Evolutionary conservation across 2,329 filamentous ascomycete genomes (phyloP).

Genomic region (Raffaelea ambrosiae): DNA sequence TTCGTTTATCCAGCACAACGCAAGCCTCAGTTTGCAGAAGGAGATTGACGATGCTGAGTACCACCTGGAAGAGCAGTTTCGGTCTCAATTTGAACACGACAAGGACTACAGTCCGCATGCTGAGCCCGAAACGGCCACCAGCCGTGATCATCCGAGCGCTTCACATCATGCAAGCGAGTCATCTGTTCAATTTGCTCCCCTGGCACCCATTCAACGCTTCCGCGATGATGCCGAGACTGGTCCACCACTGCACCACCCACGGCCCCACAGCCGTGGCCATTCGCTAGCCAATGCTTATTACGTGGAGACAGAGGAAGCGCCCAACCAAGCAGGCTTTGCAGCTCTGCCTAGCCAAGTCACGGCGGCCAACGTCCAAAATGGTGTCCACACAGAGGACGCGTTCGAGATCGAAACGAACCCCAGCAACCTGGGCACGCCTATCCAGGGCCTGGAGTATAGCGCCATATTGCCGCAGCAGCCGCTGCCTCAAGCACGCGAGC

Average conservation of each 20-base stretch:
- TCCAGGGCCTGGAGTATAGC: constrained; percentile 38
- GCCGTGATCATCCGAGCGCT: too few species aligned
- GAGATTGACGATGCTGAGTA: constrained; percentile 83
- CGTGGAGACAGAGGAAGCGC: constrained; percentile 43
- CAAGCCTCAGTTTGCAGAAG: constrained; percentile 69
- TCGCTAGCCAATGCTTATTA: constrained; percentile 62
- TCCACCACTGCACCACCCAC: constrained; percentile 59
- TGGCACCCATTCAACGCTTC: constrained; percentile 38
- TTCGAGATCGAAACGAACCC: constrained; percentile 68
- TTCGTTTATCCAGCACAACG: constrained; percentile 50
- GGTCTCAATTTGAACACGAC: constrained; percentile 67
- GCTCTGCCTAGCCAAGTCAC: constrained; percentile 26
- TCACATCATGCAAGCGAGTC: constrained; percentile 32
- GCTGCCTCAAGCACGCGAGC: constrained; percentile 33
- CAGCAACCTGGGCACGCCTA: constrained; percentile 60
- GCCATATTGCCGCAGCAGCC: constrained; percentile 44
- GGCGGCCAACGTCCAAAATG: neutral
- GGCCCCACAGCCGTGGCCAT: constrained; percentile 65
- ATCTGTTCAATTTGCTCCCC: constrained; percentile 34
- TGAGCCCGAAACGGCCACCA: constrained; percentile 23
- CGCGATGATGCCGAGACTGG: constrained; percentile 44
- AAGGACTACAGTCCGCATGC: constrained; percentile 63
- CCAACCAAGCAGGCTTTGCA: constrained; percentile 27
- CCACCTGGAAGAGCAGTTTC: constrained; percentile 70
- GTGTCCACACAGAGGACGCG: constrained; percentile 37